Percentiles rank a stretch among this genome's conserved stretches.
These are phyloP conservation scores for Daldinia bambusicola DNA, from an alignment of 495 filamentous ascomycete genomes.

Conservation along the genomic window DNA sequence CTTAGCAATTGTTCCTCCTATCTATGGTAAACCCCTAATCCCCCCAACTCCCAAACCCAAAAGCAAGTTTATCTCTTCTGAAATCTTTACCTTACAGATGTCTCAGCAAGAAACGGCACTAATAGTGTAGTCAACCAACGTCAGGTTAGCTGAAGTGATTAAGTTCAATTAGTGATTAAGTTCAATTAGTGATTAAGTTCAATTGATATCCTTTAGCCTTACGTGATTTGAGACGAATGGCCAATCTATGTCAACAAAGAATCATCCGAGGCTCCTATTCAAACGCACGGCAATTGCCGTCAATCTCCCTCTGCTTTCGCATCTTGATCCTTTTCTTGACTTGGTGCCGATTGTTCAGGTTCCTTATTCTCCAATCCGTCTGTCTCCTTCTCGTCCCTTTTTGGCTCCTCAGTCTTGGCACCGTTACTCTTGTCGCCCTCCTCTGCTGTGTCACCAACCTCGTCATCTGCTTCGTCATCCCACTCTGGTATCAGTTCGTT, in stretches of 20 bases:
- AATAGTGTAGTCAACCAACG: neutral
- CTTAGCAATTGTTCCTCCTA: neutral
- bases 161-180: no score
- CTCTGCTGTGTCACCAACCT: constrained; percentile 16
- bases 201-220: neutral
- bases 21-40: neutral
- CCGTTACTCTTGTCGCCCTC: neutral
- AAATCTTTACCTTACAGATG: no score
- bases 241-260: neutral
- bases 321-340: constrained; percentile 15
- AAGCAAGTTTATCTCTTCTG: neutral
- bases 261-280: neutral
- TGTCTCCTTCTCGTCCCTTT: constrained; percentile 7
- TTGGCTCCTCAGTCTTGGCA: constrained; percentile 5
- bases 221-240: constrained; percentile 1
- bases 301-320: constrained; percentile 5
- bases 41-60: no score
- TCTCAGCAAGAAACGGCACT: neutral
- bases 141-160: neutral
- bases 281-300: neutral
- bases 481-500: constrained; percentile 71
- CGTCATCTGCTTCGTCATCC: constrained; percentile 44
- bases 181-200: no score
- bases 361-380: constrained; percentile 3
- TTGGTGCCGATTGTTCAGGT: constrained; percentile 5